phyloP scores from a whole-genome alignment of 1,139 yeast genomes.

The Nakaseomyces sp. region DNA sequence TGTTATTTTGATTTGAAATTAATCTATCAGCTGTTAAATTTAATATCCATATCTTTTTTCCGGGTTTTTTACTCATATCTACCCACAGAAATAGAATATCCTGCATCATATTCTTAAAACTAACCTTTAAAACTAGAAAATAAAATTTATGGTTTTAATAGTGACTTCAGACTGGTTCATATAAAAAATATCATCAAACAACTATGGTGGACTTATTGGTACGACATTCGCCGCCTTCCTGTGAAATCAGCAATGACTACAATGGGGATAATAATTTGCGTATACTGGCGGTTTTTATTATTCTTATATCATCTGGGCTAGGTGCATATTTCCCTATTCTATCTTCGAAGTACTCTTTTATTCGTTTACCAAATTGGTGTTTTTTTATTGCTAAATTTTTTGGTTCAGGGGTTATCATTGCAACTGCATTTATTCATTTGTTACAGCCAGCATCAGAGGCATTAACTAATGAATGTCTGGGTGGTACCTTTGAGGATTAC shows the following conservation, averaged over 20 bases:
- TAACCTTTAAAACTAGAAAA: too few species aligned
- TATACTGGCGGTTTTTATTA: constrained; percentile 53
- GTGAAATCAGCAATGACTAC: constrained; percentile 28
- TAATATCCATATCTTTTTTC: too few species aligned
- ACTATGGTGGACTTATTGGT: neutral
- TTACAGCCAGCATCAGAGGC: constrained; percentile 65
- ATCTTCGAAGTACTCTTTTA: constrained; percentile 45
- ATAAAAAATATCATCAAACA: neutral
- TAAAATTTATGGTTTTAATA: neutral
- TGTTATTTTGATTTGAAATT: too few species aligned
- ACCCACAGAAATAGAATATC: too few species aligned
- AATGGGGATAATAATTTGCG: constrained; percentile 41
- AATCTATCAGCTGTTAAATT: too few species aligned
- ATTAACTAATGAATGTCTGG: constrained; percentile 45
- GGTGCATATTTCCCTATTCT: constrained; percentile 56
- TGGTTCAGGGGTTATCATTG: constrained; percentile 87
- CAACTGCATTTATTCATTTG: constrained; percentile 79
- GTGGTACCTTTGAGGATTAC: constrained; percentile 45
- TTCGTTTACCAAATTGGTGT: constrained; percentile 48
- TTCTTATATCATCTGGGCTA: constrained; percentile 45
- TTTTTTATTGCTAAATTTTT: constrained; percentile 67
- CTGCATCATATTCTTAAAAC: too few species aligned
- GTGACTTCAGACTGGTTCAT: neutral
- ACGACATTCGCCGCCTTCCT: constrained; percentile 8
- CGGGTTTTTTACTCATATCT: too few species aligned